Evolutionary conservation across 2,329 filamentous ascomycete species (phyloP), one percentile per base, ranked within the genome.

Genomic region (Botrytis paeoniae): DNA sequence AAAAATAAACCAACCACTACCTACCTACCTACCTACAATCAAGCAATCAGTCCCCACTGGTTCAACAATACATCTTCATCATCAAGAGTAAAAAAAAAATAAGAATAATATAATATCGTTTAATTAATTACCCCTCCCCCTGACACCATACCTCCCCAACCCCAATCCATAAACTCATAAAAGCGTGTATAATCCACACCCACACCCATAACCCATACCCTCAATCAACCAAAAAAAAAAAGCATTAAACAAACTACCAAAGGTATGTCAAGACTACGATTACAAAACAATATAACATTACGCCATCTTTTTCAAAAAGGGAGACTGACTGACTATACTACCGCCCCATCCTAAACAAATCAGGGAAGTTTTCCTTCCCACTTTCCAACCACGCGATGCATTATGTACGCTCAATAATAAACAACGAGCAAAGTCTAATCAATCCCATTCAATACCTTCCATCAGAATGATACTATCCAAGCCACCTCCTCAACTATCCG

Each of bases 401-500:
- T 62, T 62, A 62, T 62, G 60, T 62, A n/a, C 37, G 35, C 60
- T 62, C 60, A 51, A 66, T 35, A 57, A 54, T 54, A 51, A 66
- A 51, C 32, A 51, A 51, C 32, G 32, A 66, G 48, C 29, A 32
- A 51, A 66, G 32, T 25, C 63, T 45, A 66, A 66, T 51, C 51
- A 18, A 32, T 32, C 51, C n/a, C 51, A 18, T 57, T 39, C 35
- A n/a, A 9, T 62, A 18, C 8, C 14, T 16, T 62, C 35, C 60
- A 39, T 39, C 35, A 25, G 12, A 39, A 62, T 62, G 41, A 39
- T 22, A 18, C 14, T 39, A 8, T 62, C 35, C 22, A 39, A 41
- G 18, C 62, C n/a, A 14, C 25, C 48, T 10, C 18, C n/a, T 43
- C 32, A 71, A 65, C 45, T 66, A 75, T 79, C 77, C 22, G 77